Percentiles rank a stretch among this genome's conserved stretches.
phyloP scores from a whole-genome alignment of 140 eudicot genomes.

The Erigeron philadelphicus region DNA sequence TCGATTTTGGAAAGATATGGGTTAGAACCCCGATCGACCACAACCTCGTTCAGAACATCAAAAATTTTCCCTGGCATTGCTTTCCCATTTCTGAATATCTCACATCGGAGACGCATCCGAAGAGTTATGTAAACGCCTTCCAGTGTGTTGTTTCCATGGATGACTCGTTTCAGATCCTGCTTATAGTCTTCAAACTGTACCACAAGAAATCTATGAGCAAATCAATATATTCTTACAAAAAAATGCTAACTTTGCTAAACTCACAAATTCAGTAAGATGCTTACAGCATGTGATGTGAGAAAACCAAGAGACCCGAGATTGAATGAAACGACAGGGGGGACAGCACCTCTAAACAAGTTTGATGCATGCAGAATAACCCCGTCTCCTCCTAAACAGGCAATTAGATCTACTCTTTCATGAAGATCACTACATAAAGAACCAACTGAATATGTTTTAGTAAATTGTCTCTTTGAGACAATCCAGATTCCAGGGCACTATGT shows the following conservation, averaged over 20 bases:
- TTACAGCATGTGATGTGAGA: slow-evolving; percentile 87
- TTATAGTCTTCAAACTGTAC: slow-evolving; percentile 78
- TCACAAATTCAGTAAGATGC: slow-evolving; percentile 30
- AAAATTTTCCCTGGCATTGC: slow-evolving; percentile 90
- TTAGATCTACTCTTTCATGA: slow-evolving; percentile 95
- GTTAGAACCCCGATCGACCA: slow-evolving; percentile 97
- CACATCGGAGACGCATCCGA: slow-evolving; percentile 94
- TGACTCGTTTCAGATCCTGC: slow-evolving; percentile 75
- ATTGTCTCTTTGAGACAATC: slow-evolving; percentile 14
- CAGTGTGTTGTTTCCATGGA: slow-evolving; percentile 80
- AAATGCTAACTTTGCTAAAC: background rate
- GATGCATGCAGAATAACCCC: slow-evolving; percentile 98
- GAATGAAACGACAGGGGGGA: slow-evolving; percentile 94
- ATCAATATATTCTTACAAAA: background rate
- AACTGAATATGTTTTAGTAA: slow-evolving; percentile 21
- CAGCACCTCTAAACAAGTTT: slow-evolving; percentile 90
- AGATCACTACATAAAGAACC: slow-evolving; percentile 61
- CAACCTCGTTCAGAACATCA: slow-evolving; percentile 89
- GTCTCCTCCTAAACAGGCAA: slow-evolving; percentile 95
- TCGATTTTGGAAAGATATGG: slow-evolving; percentile 94
- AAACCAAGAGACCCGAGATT: slow-evolving; percentile 99
- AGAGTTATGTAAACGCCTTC: slow-evolving; percentile 97
- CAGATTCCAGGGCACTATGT: too few species aligned
- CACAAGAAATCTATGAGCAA: slow-evolving; percentile 12
- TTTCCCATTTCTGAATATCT: slow-evolving; percentile 82